Percentiles rank a stretch among this genome's conserved stretches.
These are phyloP conservation scores for Aspergillus pseudoviridinutans DNA, from an alignment of 2,329 filamentous ascomycete species.

Conservation along the genomic window DNA sequence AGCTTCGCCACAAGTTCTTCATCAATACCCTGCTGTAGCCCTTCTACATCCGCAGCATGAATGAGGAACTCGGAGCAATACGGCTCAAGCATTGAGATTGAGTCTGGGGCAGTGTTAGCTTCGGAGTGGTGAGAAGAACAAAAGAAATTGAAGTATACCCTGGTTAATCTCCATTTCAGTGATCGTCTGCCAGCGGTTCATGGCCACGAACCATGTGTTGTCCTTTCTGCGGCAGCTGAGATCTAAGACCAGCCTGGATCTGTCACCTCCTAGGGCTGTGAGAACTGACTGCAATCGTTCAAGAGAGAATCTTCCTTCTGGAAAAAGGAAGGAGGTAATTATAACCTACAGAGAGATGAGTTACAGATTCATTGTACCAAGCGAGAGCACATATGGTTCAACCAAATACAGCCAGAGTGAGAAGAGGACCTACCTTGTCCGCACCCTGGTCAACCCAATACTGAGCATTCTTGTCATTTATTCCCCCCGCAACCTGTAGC, in stretches of 20 bases:
- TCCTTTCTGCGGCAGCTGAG: conserved; percentile 80
- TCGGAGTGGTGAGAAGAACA: neutral
- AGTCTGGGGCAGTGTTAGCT: conserved; percentile 53
- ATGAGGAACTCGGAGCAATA: conserved; percentile 97
- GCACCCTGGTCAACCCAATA: conserved; percentile 86
- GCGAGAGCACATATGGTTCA: neutral
- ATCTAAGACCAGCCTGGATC: conserved; percentile 83
- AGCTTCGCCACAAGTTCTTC: conserved; percentile 73
- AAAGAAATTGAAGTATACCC: conserved; percentile 51
- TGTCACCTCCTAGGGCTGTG: conserved; percentile 67
- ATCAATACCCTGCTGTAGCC: conserved; percentile 86
- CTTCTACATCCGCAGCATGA: conserved; percentile 95
- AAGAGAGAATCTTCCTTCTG: conserved; percentile 74
- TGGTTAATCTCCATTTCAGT: conserved; percentile 92
- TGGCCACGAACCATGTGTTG: conserved; percentile 89
- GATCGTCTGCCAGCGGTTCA: conserved; percentile 98
- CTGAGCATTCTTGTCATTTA: conserved; percentile 77
- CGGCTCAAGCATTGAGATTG: conserved; percentile 75
- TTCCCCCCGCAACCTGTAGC: conserved; percentile 90
- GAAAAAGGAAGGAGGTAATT: conserved; percentile 93
- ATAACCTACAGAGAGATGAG: conserved; percentile 66
- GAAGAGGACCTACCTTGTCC: conserved; percentile 65
- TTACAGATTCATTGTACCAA: neutral
- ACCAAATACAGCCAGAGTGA: conserved; percentile 2
- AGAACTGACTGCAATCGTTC: conserved; percentile 71